Percentiles rank a stretch among this genome's conserved stretches.
Conservation (phyloP, 192 early-diverging fungal genomes). For the Pilobolus umbonatus region DNA sequence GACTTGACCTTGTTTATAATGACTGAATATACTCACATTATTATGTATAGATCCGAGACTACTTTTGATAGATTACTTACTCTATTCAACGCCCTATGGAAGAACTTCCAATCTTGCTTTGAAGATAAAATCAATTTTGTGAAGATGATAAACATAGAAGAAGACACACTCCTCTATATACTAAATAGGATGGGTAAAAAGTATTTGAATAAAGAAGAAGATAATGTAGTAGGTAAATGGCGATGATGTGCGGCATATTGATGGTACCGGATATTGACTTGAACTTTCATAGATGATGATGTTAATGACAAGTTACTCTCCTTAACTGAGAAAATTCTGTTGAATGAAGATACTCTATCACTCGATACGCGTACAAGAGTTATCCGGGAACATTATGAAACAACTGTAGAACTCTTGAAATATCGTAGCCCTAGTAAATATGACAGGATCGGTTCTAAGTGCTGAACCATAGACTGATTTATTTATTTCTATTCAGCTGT, state of each 20-base stretch:
- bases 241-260: not conserved
- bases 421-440: not conserved
- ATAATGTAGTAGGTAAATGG: slow-evolving; percentile 1
- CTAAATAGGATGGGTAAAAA: slow-evolving; percentile 4
- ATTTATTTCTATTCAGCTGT: slow-evolving; percentile 4
- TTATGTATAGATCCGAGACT: not conserved
- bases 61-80: slow-evolving; percentile 14
- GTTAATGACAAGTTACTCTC: slow-evolving; percentile 4
- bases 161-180: not conserved
- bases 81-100: slow-evolving; percentile 16
- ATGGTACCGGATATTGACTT: too few species aligned
- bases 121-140: not conserved
- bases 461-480: not conserved
- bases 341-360: not conserved
- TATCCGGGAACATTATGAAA: not conserved
- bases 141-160: not conserved
- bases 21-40: not conserved
- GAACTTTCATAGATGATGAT: slow-evolving; percentile 10
- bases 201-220: slow-evolving; percentile 8
- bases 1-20: not conserved
- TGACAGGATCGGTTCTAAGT: too few species aligned
- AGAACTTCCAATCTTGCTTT: slow-evolving; percentile 16
- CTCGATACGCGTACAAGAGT: not conserved
- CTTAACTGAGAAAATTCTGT: not conserved
- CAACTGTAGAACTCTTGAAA: not conserved